These are phyloP conservation scores for Aspergillus sp. DNA, from an alignment of 2,329 filamentous ascomycete species.

Conservation along the genomic window DNA sequence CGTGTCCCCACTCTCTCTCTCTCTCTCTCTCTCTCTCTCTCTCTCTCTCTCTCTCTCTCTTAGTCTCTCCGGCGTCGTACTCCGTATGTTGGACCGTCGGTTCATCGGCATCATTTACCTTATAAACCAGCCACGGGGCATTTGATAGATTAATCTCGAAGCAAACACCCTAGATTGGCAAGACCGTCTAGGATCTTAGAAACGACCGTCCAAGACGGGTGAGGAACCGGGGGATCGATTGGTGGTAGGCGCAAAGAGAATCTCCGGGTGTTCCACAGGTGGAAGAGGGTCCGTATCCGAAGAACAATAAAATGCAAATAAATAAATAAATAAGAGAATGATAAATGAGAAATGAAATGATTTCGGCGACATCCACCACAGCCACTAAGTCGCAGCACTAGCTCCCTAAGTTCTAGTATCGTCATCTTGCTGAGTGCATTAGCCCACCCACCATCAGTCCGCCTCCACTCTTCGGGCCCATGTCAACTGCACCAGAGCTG, in stretches of 20 bases:
- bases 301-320: neutral
- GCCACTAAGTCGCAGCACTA: slow-evolving; percentile 3
- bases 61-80: too few species aligned
- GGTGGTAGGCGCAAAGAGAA: too few species aligned
- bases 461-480: slow-evolving; percentile 22
- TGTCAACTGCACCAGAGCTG: slow-evolving; percentile 27
- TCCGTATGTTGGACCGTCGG: slow-evolving; percentile 5
- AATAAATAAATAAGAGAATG: neutral
- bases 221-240: too few species aligned
- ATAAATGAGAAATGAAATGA: neutral
- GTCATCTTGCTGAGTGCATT: slow-evolving; percentile 11
- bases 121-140: slow-evolving; percentile 4
- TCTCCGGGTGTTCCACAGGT: too few species aligned
- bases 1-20: neutral
- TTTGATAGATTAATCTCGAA: neutral
- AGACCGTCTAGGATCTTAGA: too few species aligned
- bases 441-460: slow-evolving; percentile 15
- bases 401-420: slow-evolving; percentile 5
- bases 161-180: too few species aligned
- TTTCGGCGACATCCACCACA: slow-evolving; percentile 8
- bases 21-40: too few species aligned
- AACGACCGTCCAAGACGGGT: too few species aligned
- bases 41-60: too few species aligned
- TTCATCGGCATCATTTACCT: slow-evolving; percentile 18
- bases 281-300: too few species aligned